A percentile compares a stretch with the other conserved stretches of the same genome.
Evolutionary conservation across 441 rosid species (phyloP).

Genomic region (Iberis amara): DNA sequence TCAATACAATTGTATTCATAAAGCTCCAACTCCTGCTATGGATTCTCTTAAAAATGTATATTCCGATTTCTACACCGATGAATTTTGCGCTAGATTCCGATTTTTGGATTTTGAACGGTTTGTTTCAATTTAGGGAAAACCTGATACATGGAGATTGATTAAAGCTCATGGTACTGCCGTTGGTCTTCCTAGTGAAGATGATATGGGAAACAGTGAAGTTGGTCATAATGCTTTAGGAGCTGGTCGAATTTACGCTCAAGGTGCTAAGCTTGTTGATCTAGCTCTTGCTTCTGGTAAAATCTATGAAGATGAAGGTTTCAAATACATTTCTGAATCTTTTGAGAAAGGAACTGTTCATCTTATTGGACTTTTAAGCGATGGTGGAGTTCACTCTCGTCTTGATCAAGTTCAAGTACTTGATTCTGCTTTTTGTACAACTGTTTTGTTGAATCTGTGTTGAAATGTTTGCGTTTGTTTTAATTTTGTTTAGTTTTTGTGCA

Average conservation of each 20-base stretch:
- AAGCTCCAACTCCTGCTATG: constrained; percentile 87
- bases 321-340: constrained; percentile 54
- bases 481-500: constrained; percentile 18
- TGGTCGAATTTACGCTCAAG: constrained; percentile 90
- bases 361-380: constrained; percentile 84
- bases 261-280: constrained; percentile 87
- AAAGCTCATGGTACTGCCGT: constrained; percentile 89
- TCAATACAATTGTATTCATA: constrained; percentile 79
- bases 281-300: constrained; percentile 91
- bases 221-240: constrained; percentile 99
- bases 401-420: constrained; percentile 84
- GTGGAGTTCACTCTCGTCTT: constrained; percentile 93
- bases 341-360: constrained; percentile 72
- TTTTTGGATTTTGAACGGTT: background rate
- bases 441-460: background rate
- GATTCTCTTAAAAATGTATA: constrained; percentile 77
- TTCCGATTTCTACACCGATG: background rate
- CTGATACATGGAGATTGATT: constrained; percentile 77
- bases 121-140: constrained; percentile 40
- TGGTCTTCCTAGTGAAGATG: constrained; percentile 95
- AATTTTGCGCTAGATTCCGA: background rate
- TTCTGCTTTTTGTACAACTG: background rate
- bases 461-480: background rate
- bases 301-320: constrained; percentile 80
- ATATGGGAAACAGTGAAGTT: constrained; percentile 99